These are phyloP conservation scores for Alternaria tenuissima DNA, from an alignment of 2,329 filamentous ascomycete genomes.

Conservation along the genomic window DNA sequence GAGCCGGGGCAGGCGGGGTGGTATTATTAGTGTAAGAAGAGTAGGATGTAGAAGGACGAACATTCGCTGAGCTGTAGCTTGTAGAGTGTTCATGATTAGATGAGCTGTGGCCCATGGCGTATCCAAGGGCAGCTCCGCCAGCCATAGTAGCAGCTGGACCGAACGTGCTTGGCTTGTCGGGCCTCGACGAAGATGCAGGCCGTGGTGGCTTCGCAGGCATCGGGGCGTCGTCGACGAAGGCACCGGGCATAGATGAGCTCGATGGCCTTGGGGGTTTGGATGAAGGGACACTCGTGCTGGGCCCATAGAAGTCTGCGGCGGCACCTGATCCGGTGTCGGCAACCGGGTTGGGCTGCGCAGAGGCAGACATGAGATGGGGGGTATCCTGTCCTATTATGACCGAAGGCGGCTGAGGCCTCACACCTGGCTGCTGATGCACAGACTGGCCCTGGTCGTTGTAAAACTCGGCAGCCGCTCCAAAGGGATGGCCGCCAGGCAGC, in stretches of 20 bases:
- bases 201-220: conserved; percentile 46
- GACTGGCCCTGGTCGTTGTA: conserved; percentile 70
- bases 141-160: conserved; percentile 47
- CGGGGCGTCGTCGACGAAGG: conserved; percentile 43
- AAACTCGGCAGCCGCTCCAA: conserved; percentile 67
- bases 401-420: conserved; percentile 61
- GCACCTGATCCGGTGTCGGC: conserved; percentile 67
- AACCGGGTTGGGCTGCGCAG: conserved; percentile 60
- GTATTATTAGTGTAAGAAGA: conserved; percentile 33
- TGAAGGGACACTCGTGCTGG: conserved; percentile 28
- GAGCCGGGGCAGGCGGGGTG: conserved; percentile 22
- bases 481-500: conserved; percentile 51
- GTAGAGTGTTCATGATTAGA: conserved; percentile 39
- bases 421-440: conserved; percentile 66
- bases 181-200: conserved; percentile 34
- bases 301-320: conserved; percentile 65
- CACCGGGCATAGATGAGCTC: conserved; percentile 45
- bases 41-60: conserved; percentile 39
- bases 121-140: conserved; percentile 55
- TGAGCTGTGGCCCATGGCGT: conserved; percentile 48
- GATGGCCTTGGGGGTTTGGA: conserved; percentile 49
- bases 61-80: conserved; percentile 31
- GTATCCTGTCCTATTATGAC: conserved; percentile 63
- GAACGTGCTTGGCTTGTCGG: conserved; percentile 44
- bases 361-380: conserved; percentile 64